Base-by-base conservation (phyloP, 2,329 filamentous ascomycete genomes). In the Dothiorella sarmentorum region DNA sequence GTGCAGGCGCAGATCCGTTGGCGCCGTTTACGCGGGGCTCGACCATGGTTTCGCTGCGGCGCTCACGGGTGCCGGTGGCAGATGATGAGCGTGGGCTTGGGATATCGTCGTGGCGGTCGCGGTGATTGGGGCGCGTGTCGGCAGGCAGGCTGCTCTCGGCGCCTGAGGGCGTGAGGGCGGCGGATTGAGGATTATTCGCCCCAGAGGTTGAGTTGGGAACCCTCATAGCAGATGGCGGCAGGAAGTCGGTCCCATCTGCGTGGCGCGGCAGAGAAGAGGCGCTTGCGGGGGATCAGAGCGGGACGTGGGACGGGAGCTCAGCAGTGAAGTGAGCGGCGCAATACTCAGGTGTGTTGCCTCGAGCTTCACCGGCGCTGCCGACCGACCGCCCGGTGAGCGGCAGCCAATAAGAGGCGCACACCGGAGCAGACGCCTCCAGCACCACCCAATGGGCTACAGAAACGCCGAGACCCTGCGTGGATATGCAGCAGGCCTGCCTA, bases 51-150 rank as follows among this genome's bases (percentile, higher is more conserved):
- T 35, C 38, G 57, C 31, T 53, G 29, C 38, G 47, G 24, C 35
- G 47, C 22, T 53, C 47, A n/a, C 47, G 57, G 38, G 35, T 38
- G 24, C 38, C 29, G 33, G 55, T 40, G 17, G 55, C 55, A 10
- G 55, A 58, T 7, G 55, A 58, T 24, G 55, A 47, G 55, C 55
- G 55, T 17, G 55, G 43, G 43, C 55, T 49, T 22, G 42, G 55
- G 20, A 24, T 33, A 24, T 26, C 33, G 55, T 49, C 43, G 13
- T 17, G 22, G 33, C 43, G 31, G 18, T 33, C 31, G 29, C 24
- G 40, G 18, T 13, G 29, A 22, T 56, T 33, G 42, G 55, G 55
- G 18, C 37, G 55, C 35, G 15, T 15, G 55, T 27, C 43, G 33
- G 7, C 10, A 24, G 10, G 42, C 22, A 26, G 42, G 29, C 7